Conservation (phyloP, 139 green algal genomes). For the Chlorella sp. region DNA sequence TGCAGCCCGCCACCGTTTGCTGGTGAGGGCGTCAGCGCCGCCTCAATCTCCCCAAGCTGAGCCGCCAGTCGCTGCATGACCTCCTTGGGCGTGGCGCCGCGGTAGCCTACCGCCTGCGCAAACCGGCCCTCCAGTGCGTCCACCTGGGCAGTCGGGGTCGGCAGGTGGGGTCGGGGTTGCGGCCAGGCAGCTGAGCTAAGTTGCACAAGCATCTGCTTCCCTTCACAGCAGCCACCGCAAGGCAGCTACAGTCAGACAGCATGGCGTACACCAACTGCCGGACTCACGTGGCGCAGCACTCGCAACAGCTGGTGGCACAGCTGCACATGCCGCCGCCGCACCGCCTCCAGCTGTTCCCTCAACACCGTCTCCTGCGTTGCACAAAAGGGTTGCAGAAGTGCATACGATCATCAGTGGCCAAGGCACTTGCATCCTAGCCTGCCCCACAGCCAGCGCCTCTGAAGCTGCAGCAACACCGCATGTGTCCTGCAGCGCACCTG, state of each 20-base stretch:
- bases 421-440: too few species aligned
- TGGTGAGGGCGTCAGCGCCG: slow-evolving; percentile 17
- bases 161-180: too few species aligned
- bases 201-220: too few species aligned
- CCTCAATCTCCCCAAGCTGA: slow-evolving; percentile 44
- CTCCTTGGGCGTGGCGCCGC: background rate
- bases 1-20: slow-evolving; percentile 19
- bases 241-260: background rate
- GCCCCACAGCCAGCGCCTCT: too few species aligned
- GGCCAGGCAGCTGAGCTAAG: too few species aligned
- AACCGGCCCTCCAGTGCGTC: slow-evolving; percentile 61
- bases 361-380: slow-evolving; percentile 30
- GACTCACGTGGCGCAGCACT: slow-evolving; percentile 34
- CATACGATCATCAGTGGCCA: too few species aligned
- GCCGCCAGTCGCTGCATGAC: slow-evolving; percentile 26
- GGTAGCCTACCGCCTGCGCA: slow-evolving; percentile 44
- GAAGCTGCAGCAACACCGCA: too few species aligned
- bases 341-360: slow-evolving; percentile 40
- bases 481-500: slow-evolving; percentile 21
- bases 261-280: background rate
- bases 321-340: slow-evolving; percentile 40
- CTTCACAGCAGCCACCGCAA: too few species aligned
- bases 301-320: slow-evolving; percentile 44
- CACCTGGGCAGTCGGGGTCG: slow-evolving; percentile 17
- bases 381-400: background rate